Evolutionary conservation across 768 basidiomycete species (phyloP).

Genomic region (Mycena galericulata): DNA sequence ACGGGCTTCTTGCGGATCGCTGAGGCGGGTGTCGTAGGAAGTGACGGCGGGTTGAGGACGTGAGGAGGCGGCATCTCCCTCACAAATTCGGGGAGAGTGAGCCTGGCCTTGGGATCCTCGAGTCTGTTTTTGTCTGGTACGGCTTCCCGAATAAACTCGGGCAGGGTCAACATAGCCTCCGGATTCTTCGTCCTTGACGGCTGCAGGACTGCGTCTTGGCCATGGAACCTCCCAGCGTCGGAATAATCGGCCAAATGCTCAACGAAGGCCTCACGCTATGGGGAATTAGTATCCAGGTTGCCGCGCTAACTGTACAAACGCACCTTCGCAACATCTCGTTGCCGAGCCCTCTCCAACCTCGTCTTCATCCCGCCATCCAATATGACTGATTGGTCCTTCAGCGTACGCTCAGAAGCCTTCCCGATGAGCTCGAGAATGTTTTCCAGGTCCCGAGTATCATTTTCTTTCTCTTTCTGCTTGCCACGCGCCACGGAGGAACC

Average conservation of each 20-base stretch:
- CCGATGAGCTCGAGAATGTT: slow-evolving; percentile 78
- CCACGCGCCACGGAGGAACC: slow-evolving; percentile 45
- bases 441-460: slow-evolving; percentile 68
- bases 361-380: slow-evolving; percentile 71
- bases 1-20: slow-evolving; percentile 47
- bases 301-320: neutral
- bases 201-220: slow-evolving; percentile 80
- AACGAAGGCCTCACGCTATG: slow-evolving; percentile 80
- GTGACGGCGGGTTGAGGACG: slow-evolving; percentile 22
- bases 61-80: slow-evolving; percentile 57
- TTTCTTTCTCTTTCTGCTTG: slow-evolving; percentile 60
- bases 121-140: slow-evolving; percentile 50
- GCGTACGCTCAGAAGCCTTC: slow-evolving; percentile 74
- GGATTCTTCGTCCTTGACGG: slow-evolving; percentile 57
- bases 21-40: slow-evolving; percentile 21
- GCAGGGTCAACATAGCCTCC: slow-evolving; percentile 64
- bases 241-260: slow-evolving; percentile 80
- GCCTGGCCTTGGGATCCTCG: slow-evolving; percentile 59
- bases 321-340: slow-evolving; percentile 75
- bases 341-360: slow-evolving; percentile 64
- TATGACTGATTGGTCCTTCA: slow-evolving; percentile 78
- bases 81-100: slow-evolving; percentile 72
- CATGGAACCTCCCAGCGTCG: slow-evolving; percentile 76
- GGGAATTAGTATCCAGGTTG: neutral
- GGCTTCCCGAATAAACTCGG: slow-evolving; percentile 73